Evolutionary conservation across 192 early-diverging fungal species (phyloP).

Genomic region (Mortierella alpina): DNA sequence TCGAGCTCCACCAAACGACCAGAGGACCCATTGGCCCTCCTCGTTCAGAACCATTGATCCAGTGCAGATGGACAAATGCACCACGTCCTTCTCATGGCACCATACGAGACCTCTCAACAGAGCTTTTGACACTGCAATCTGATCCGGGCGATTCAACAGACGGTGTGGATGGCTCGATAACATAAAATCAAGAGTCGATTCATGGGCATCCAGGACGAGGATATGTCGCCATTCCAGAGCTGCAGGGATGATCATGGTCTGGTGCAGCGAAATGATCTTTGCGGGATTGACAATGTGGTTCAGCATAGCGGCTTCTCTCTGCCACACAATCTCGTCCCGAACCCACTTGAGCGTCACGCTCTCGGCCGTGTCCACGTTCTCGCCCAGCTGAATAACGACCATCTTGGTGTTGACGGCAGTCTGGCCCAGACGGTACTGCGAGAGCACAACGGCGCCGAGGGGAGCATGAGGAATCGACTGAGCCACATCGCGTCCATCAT

Average conservation of each 20-base stretch:
- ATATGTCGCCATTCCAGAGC: constrained; percentile 54
- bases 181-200: constrained; percentile 45
- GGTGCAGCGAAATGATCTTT: constrained; percentile 49
- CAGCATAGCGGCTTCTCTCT: constrained; percentile 53
- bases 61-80: constrained; percentile 53
- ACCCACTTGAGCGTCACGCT: constrained; percentile 54
- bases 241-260: constrained; percentile 54
- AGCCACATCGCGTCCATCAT: constrained; percentile 48
- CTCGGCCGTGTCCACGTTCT: constrained; percentile 52
- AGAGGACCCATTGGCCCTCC: constrained; percentile 48
- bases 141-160: constrained; percentile 26
- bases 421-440: constrained; percentile 50
- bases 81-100: constrained; percentile 53
- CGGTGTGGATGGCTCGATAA: constrained; percentile 22
- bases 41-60: constrained; percentile 45
- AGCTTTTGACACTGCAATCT: constrained; percentile 27
- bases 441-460: constrained; percentile 48
- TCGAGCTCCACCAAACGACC: constrained; percentile 51
- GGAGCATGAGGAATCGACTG: constrained; percentile 36
- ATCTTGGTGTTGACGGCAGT: constrained; percentile 42
- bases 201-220: constrained; percentile 46
- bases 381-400: constrained; percentile 48
- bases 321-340: constrained; percentile 53
- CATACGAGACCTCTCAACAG: constrained; percentile 43
- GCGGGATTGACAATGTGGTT: constrained; percentile 53